A percentile compares a stretch with the other conserved stretches of the same genome.
These are phyloP conservation scores for Fusarium kyushuense DNA, from an alignment of 2,329 filamentous ascomycete species.

Conservation along the genomic window DNA sequence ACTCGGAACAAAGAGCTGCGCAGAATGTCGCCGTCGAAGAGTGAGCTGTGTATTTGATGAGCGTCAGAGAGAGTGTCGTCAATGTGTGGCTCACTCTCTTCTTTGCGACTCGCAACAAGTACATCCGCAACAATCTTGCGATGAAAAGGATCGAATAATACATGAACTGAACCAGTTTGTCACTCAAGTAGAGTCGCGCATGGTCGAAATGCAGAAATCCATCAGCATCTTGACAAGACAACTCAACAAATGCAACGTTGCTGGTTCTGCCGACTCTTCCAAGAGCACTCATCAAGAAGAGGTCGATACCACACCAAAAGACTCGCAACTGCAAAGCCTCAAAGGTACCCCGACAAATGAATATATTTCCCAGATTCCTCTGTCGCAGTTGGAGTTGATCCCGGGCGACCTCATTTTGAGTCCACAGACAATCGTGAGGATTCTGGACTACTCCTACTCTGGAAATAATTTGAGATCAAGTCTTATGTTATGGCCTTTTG, in stretches of 20 bases:
- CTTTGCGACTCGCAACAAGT: conserved; percentile 59
- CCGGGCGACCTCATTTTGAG: conserved; percentile 1
- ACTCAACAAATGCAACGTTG: not conserved
- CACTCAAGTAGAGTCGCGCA: conserved; percentile 15
- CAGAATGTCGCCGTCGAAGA: conserved; percentile 62
- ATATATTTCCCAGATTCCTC: not conserved
- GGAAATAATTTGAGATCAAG: conserved; percentile 18
- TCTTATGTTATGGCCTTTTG: conserved; percentile 39
- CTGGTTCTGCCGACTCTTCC: not conserved
- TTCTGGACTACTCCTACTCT: conserved; percentile 21
- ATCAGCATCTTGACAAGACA: conserved; percentile 3
- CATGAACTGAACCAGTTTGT: conserved; percentile 6
- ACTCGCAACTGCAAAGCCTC: not conserved
- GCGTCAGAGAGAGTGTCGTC: conserved; percentile 55
- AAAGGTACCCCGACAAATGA: not conserved
- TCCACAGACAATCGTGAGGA: not conserved
- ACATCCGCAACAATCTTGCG: not conserved
- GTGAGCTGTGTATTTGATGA: conserved; percentile 59
- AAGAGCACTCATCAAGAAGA: not conserved
- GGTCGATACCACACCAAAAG: not conserved
- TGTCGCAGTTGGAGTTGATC: not conserved
- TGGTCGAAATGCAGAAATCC: conserved; percentile 21
- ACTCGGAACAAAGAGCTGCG: conserved; percentile 52
- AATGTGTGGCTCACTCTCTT: conserved; percentile 59
- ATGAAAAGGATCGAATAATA: conserved; percentile 3